Conservation (phyloP, 163 green algal genomes). For the Chlorella variabilis region DNA sequence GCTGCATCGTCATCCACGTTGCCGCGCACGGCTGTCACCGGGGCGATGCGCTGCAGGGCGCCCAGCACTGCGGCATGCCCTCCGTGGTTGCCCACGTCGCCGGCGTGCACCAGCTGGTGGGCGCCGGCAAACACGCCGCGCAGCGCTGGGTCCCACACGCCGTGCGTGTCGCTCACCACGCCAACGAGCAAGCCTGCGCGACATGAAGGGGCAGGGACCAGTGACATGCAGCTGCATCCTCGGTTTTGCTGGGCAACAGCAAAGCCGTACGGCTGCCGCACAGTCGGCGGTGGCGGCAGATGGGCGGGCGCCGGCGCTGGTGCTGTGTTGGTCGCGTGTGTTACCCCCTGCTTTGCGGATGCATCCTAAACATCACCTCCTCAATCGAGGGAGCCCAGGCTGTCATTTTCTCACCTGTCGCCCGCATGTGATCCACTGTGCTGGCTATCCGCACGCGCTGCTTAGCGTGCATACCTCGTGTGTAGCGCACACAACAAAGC, state of each 20-base stretch:
- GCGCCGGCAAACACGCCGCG: background rate
- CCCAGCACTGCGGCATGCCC: constrained; percentile 1
- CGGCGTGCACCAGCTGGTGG: constrained; percentile 10
- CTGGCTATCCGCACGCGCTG: too few relatives aligned
- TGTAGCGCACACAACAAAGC: too few relatives aligned
- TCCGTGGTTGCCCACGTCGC: constrained; percentile 36
- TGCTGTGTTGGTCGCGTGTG: background rate
- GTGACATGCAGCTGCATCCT: too few relatives aligned
- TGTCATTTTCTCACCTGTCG: too few relatives aligned
- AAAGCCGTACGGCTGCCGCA: too few relatives aligned
- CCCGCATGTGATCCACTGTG: too few relatives aligned
- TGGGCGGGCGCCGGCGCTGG: too few relatives aligned
- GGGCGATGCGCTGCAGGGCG: background rate
- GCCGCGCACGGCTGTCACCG: constrained; percentile 22
- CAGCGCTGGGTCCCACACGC: constrained; percentile 21
- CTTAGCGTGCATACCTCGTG: too few relatives aligned
- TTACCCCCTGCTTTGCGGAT: background rate
- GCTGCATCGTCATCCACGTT: constrained; percentile 35
- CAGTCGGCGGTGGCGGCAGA: too few relatives aligned
- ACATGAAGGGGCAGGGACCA: background rate
- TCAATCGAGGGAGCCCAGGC: background rate
- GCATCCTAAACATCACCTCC: background rate
- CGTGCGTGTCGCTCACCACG: constrained; percentile 37
- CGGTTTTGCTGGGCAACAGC: too few relatives aligned
- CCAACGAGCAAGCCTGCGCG: background rate